A percentile compares a stretch with the other conserved stretches of the same genome.
Conservation (phyloP, 176 grass and related monocot species). For the Avena insularis region DNA sequence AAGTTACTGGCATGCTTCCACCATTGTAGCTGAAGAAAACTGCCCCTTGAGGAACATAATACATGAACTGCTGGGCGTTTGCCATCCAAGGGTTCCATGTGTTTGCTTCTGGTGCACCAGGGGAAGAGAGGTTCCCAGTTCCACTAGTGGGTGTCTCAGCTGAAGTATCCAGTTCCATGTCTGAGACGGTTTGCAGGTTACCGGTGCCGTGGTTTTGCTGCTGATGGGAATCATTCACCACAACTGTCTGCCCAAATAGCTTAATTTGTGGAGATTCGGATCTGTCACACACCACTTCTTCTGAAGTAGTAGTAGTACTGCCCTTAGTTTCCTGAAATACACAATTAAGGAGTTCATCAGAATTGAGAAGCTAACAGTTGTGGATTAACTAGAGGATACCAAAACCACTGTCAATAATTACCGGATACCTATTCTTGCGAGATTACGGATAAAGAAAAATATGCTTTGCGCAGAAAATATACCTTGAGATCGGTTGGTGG, state of each 20-base stretch:
- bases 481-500: conserved; percentile 39
- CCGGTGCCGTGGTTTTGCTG: background rate
- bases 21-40: conserved; percentile 51
- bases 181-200: background rate
- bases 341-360: conserved; percentile 23
- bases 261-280: conserved; percentile 51
- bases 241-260: conserved; percentile 81
- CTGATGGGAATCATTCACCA: conserved; percentile 33
- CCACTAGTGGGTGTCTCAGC: conserved; percentile 40
- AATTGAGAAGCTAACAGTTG: background rate
- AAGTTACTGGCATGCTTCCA: conserved; percentile 15
- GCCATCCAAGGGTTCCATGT: conserved; percentile 47
- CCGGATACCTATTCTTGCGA: too few species aligned
- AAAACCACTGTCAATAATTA: too few species aligned
- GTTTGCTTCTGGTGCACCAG: conserved; percentile 21
- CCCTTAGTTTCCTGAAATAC: conserved; percentile 37
- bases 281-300: conserved; percentile 38
- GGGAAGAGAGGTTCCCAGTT: conserved; percentile 18
- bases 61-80: conserved; percentile 51
- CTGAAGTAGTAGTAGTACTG: background rate
- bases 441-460: background rate
- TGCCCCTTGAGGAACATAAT: conserved; percentile 50
- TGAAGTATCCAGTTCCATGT: conserved; percentile 53
- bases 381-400: too few species aligned
- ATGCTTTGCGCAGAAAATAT: conserved; percentile 33